Percentiles rank a stretch among this genome's conserved stretches.
These are phyloP conservation scores for Agaricus subrufescens DNA, from an alignment of 768 basidiomycete species.

Conservation along the genomic window DNA sequence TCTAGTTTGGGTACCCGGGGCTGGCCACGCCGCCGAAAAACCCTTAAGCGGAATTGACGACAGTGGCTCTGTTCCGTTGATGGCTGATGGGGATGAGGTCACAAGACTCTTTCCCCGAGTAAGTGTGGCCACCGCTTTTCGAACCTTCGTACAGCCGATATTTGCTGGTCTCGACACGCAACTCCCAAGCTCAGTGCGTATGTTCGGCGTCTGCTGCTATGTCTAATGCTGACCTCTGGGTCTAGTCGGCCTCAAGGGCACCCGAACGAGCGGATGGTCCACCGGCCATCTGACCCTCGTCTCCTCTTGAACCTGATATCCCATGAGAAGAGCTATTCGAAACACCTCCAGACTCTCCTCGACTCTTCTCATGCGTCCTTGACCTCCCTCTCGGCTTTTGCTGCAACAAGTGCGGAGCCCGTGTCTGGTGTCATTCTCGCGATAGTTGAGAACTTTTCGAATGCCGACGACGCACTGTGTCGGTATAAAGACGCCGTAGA, in stretches of 20 bases:
- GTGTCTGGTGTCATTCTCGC: slow-evolving; percentile 49
- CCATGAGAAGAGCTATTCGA: slow-evolving; percentile 69
- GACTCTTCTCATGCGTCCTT: slow-evolving; percentile 56
- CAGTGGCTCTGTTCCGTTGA: no score
- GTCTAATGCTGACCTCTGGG: background rate
- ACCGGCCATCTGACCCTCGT: slow-evolving; percentile 68
- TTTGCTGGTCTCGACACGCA: no score
- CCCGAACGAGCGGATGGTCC: slow-evolving; percentile 48
- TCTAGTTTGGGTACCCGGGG: no score
- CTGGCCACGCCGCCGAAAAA: no score
- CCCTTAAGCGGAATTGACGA: no score
- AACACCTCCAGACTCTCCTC: slow-evolving; percentile 53
- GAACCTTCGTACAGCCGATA: no score
- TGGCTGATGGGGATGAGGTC: background rate
- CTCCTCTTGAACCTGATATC: slow-evolving; percentile 63
- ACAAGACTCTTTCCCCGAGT: background rate
- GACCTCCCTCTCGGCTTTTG: slow-evolving; percentile 68
- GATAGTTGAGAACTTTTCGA: slow-evolving; percentile 53
- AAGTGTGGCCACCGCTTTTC: background rate
- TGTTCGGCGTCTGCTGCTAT: background rate
- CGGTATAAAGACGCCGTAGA: slow-evolving; percentile 59
- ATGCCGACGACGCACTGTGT: slow-evolving; percentile 65
- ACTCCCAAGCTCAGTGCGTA: background rate
- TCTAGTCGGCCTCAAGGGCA: background rate
- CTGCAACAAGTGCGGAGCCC: slow-evolving; percentile 57